These are phyloP conservation scores for Diaporthe citri DNA, from an alignment of 2,329 filamentous ascomycete genomes.

Conservation along the genomic window DNA sequence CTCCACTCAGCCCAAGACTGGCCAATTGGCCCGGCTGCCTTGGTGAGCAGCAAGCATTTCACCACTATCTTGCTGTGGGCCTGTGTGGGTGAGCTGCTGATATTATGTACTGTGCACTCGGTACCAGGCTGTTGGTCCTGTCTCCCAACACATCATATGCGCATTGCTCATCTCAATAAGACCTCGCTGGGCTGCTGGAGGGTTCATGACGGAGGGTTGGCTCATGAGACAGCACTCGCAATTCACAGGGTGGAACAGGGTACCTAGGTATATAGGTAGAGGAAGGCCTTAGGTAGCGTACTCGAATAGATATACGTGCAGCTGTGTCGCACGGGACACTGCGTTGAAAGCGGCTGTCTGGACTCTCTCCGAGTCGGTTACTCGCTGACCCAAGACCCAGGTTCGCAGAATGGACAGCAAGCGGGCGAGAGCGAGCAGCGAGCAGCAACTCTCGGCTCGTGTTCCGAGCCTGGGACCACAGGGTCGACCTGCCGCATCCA, in stretches of 20 bases:
- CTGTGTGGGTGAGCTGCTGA: background rate
- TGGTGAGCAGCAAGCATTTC: conserved; percentile 11
- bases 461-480: conserved; percentile 11
- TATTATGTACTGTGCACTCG: background rate
- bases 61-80: conserved; percentile 7
- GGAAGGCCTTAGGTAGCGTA: background rate
- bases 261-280: background rate
- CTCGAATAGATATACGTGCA: background rate
- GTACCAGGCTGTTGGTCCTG: background rate
- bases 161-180: conserved; percentile 7
- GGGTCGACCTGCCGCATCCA: background rate
- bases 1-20: background rate
- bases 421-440: background rate
- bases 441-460: background rate
- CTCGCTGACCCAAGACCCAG: background rate
- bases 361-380: background rate
- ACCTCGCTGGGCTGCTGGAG: background rate
- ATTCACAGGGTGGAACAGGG: background rate
- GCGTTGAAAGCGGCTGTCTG: background rate
- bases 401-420: background rate
- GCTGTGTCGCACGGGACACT: background rate
- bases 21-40: conserved; percentile 23
- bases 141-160: conserved; percentile 8
- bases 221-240: background rate
- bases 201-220: background rate